phyloP scores from a whole-genome alignment of 306 rosid genomes.

The Amphicarpaea edgeworthii region DNA sequence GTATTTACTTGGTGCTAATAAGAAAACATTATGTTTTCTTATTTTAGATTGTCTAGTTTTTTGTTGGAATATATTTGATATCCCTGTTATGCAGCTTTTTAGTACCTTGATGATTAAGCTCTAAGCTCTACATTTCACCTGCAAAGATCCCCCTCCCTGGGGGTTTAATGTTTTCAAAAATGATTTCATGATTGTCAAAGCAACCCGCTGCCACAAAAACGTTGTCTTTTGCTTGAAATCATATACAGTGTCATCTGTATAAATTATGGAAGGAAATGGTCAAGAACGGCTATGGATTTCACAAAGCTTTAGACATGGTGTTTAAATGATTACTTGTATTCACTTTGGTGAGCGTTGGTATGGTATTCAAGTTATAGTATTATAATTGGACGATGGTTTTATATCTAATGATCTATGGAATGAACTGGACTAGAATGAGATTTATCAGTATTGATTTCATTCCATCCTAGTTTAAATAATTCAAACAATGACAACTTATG shows the following conservation, averaged over 20 bases:
- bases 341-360: too few species aligned
- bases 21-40: background rate
- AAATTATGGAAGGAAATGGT: background rate
- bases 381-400: too few species aligned
- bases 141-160: background rate
- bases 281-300: background rate
- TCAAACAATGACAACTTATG: background rate
- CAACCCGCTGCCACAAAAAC: background rate
- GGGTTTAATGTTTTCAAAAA: background rate
- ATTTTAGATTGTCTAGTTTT: slow-evolving; percentile 18
- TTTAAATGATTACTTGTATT: background rate
- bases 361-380: too few species aligned
- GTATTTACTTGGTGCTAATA: background rate
- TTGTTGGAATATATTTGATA: slow-evolving; percentile 5
- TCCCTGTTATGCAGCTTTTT: background rate
- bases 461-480: background rate
- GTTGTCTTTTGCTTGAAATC: background rate
- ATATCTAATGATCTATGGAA: too few species aligned
- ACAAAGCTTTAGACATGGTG: background rate
- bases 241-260: background rate
- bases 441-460: background rate
- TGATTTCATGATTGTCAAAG: background rate
- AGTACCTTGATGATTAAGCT: slow-evolving; percentile 8
- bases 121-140: background rate
- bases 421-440: background rate